Evolutionary conservation across 768 basidiomycete species (phyloP), one percentile per base, ranked within the genome.

Genomic region (Crassisporium funariophilum): DNA sequence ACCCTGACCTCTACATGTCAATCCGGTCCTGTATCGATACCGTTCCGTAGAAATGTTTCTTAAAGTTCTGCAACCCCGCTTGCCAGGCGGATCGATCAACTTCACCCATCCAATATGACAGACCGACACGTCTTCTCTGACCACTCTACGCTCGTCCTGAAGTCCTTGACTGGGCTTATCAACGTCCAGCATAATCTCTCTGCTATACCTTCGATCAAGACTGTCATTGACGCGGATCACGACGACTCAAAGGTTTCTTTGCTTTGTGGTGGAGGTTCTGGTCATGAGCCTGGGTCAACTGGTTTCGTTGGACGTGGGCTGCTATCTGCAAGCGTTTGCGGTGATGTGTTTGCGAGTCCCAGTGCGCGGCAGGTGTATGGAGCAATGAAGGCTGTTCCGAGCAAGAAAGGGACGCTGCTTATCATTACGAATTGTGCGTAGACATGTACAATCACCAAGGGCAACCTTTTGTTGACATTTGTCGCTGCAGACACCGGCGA

Each of bases 311-410:
- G 41, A 13, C 41, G 41, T 29, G 41, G 41, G 12, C 21, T 42
- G 23, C 15, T 42, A 16, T 42, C 41, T 5, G 41, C 41, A 7
- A 42, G 41, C n/a, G 41, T 42, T 5, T 42, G 41, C 20, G 41
- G 41, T 4, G 41, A 42, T 31, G 25, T 42, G 24, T 42, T 42
- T 42, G 41, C 41, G 1, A 42, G 41, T 17, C 41, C 41, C 16
- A 42, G 41, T 42, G 41, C 41, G 22, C 41, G 41, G 19, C 25
- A 42, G 41, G 41, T 42, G 13, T 42, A 42, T 31, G 41, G 41
- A 19, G 25, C 41, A 10, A 42, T 42, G 15, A 42, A 29, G 16
- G 25, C 41, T 7, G 9, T 42, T 27, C 41, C 25, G 6, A 42
- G 41, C 29, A 42, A 42, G 29, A 42, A 42, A 10, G 41, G 41